Evolutionary conservation across 1,139 yeast species (phyloP).

Genomic region (Scheffersomyces insectosa): DNA sequence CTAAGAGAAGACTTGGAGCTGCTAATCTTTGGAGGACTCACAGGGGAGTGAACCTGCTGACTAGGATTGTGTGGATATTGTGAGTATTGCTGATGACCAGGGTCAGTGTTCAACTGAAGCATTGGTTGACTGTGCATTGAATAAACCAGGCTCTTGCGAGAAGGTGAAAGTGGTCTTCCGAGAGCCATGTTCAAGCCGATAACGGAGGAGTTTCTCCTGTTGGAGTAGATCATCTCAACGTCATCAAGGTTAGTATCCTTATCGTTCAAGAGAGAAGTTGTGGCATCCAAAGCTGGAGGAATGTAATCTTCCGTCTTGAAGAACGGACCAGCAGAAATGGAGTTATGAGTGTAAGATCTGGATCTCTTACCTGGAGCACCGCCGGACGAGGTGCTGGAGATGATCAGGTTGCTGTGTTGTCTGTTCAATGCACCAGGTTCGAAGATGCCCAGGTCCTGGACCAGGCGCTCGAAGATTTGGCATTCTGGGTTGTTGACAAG

Average conservation of each 20-base stretch:
- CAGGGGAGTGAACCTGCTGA: conserved; percentile 23
- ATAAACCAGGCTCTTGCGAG: conserved; percentile 42
- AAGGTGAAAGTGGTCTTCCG: conserved; percentile 45
- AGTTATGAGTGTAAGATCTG: conserved; percentile 28
- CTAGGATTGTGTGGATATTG: conserved; percentile 9
- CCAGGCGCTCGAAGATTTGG: conserved; percentile 63
- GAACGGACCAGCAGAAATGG: conserved; percentile 25
- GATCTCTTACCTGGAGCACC: conserved; percentile 20
- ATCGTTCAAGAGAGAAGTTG: conserved; percentile 63
- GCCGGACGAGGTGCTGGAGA: conserved; percentile 5
- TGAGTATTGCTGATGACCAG: background rate
- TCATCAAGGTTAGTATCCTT: conserved; percentile 59
- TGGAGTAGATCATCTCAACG: conserved; percentile 66
- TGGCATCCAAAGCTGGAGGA: conserved; percentile 83
- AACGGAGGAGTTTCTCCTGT: conserved; percentile 63
- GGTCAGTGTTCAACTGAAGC: background rate
- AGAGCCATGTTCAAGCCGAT: conserved; percentile 62
- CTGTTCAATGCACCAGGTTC: conserved; percentile 13
- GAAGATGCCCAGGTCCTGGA: conserved; percentile 43
- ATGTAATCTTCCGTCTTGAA: conserved; percentile 60
- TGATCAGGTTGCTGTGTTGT: conserved; percentile 1
- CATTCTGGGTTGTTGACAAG: conserved; percentile 45
- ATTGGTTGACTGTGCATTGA: conserved; percentile 25
- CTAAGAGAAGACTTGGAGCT: conserved; percentile 55
- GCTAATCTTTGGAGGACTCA: conserved; percentile 42